These are phyloP conservation scores for Eimeria necatrix DNA, from an alignment of 169 alveolate genomes.

Conservation along the genomic window DNA sequence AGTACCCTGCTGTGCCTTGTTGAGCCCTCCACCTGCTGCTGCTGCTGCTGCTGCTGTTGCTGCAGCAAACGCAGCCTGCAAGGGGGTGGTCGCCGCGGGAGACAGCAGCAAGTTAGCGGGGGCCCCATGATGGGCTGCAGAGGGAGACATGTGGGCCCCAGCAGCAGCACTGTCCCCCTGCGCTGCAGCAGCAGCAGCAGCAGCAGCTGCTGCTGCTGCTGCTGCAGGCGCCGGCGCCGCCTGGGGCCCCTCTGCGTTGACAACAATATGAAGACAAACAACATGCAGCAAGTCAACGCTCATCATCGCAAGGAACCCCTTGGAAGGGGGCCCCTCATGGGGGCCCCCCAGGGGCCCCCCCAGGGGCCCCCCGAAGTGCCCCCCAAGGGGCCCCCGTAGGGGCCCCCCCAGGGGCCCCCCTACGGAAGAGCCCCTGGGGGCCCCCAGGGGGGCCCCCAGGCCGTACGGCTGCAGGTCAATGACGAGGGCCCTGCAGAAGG, in stretches of 20 bases:
- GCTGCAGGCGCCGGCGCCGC: neutral
- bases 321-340: neutral
- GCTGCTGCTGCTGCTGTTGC: conserved; percentile 43
- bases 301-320: neutral
- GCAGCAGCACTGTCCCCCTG: neutral
- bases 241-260: neutral
- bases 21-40: neutral
- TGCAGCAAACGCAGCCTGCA: neutral
- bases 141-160: neutral
- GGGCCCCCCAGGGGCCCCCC: neutral
- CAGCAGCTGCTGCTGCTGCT: neutral
- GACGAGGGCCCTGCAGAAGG: neutral
- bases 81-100: neutral
- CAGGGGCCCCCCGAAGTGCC: neutral
- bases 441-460: neutral
- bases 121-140: neutral
- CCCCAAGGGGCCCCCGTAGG: neutral
- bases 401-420: too few species aligned
- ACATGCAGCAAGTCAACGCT: conserved; percentile 35
- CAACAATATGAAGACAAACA: conserved; percentile 7
- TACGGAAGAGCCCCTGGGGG: neutral
- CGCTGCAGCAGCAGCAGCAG: conserved; percentile 6
- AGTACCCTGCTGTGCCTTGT: neutral
- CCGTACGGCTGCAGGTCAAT: neutral
- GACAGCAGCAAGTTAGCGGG: neutral